These are phyloP conservation scores for Chaetomium strumarium DNA, from an alignment of 2,329 filamentous ascomycete genomes.

Conservation along the genomic window DNA sequence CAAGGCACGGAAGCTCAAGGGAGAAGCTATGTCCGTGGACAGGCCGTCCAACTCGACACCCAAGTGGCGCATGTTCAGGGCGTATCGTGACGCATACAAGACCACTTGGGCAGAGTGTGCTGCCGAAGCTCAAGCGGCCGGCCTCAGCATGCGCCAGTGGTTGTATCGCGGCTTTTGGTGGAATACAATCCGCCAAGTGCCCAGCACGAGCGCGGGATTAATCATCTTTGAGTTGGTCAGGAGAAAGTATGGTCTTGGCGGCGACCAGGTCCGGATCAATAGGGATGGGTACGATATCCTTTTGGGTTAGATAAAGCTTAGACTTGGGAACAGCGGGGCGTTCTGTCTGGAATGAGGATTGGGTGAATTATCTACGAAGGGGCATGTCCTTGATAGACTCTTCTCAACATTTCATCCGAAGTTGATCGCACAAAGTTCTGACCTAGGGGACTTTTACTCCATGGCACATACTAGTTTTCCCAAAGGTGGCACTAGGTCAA, in stretches of 20 bases:
- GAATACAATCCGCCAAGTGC: conserved; percentile 67
- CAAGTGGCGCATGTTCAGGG: conserved; percentile 49
- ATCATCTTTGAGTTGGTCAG: conserved; percentile 75
- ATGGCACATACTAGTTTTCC: no score
- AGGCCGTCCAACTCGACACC: conserved; percentile 23
- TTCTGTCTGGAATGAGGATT: background rate
- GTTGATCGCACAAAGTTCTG: no score
- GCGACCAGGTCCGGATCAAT: conserved; percentile 57
- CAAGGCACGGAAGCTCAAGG: conserved; percentile 44
- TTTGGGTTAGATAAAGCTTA: conserved; percentile 36
- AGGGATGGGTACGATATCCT: conserved; percentile 68
- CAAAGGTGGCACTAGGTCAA: no score
- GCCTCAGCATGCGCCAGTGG: conserved; percentile 54
- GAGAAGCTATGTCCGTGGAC: conserved; percentile 14
- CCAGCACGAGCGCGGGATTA: conserved; percentile 68
- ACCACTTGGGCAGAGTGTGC: conserved; percentile 59
- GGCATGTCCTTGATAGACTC: no score
- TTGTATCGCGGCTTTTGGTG: conserved; percentile 67
- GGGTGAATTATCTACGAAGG: no score
- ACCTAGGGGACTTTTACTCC: no score
- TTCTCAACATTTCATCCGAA: no score
- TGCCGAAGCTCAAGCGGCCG: conserved; percentile 49
- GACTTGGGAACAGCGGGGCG: background rate
- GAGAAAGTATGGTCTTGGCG: conserved; percentile 61
- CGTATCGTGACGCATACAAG: conserved; percentile 66